Base-by-base conservation (phyloP, 2,329 filamentous ascomycete species). In the Cladobotryum protrusum region DNA sequence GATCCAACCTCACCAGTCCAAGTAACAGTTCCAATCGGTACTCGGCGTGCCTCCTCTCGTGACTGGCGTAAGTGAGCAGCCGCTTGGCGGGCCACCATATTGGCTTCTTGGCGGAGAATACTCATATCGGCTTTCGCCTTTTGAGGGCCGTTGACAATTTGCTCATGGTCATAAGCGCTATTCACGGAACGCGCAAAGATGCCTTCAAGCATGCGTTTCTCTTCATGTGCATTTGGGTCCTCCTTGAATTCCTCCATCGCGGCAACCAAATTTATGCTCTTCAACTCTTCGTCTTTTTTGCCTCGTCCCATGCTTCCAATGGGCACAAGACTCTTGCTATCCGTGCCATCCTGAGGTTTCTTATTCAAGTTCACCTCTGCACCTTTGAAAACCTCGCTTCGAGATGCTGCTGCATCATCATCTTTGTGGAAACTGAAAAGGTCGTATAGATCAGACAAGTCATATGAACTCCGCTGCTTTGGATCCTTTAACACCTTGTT, bases 401-500 rank as follows among this genome's bases (percentile, higher is more conserved):
- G 95, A 65, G 96, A 88, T 0, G 89, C 93, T 5, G 62, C 65
- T 12, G 63, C 65, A 2, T 65, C 56, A 32, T 82, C 80, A 0
- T 81, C 82, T 41, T 85, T 55, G 40, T 65, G 68, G 52, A 70
- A 83, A 15, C 79, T 89, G 67, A 99, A 99, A 0, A 99, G 76
- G 63, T 99, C 92, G 57, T 96, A 89, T 14, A 99, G 71, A 61
- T 97, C 91, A 52, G 85, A 87, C 60, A 95, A 77, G 52, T 95
- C 89, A 66, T 97, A 96, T 0, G 86, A 90, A 56, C 93, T 89
- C 18, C 89, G 83, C 66, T 97, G 91, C 62, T 95, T 96, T 0
- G 93, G 90, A 60, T 99, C 92, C 59, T 87, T 91, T 45, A 99
- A 69, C 6, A 99, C 91, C 67, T 97, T 97, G 71, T 97, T 96